These are phyloP conservation scores for Rusavskia elegans DNA, from an alignment of 495 filamentous ascomycete species.

Conservation along the genomic window DNA sequence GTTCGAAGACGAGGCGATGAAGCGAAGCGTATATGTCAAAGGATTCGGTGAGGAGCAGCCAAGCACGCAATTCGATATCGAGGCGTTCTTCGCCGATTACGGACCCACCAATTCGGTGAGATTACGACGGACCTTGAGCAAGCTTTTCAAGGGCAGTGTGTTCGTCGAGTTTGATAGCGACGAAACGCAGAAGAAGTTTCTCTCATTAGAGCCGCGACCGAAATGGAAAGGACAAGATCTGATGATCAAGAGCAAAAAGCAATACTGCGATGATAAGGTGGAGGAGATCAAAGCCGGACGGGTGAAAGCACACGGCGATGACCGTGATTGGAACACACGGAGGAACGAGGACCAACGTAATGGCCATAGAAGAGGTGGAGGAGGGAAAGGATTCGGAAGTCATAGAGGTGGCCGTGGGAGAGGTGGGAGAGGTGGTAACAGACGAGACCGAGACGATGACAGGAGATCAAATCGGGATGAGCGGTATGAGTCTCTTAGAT, in stretches of 20 bases:
- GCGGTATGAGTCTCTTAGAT: conserved; percentile 17
- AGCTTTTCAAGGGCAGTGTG: conserved; percentile 79
- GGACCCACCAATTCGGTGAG: conserved; percentile 72
- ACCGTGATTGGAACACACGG: conserved; percentile 53
- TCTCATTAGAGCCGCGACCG: conserved; percentile 64
- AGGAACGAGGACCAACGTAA: conserved; percentile 48
- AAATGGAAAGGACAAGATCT: conserved; percentile 61
- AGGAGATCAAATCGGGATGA: conserved; percentile 24
- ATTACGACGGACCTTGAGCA: conserved; percentile 56
- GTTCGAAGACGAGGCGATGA: conserved; percentile 42
- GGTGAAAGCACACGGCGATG: conserved; percentile 29
- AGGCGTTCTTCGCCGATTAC: conserved; percentile 72
- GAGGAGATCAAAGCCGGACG: conserved; percentile 59
- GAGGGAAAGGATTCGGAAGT: conserved; percentile 18
- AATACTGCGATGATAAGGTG: conserved; percentile 69
- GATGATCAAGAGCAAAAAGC: conserved; percentile 65
- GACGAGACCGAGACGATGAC: conserved; percentile 7
- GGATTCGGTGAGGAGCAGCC: conserved; percentile 71
- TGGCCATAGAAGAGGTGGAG: conserved; percentile 34
- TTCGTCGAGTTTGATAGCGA: conserved; percentile 79
- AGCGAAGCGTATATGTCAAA: conserved; percentile 59
- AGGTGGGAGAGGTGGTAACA: conserved; percentile 16
- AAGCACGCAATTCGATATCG: conserved; percentile 78
- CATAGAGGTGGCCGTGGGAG: conserved; percentile 22
- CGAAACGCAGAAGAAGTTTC: conserved; percentile 60